A percentile compares a stretch with the other conserved stretches of the same genome.
phyloP scores from a whole-genome alignment of 495 filamentous ascomycete genomes.

The Aspergillus olivimuriae region DNA sequence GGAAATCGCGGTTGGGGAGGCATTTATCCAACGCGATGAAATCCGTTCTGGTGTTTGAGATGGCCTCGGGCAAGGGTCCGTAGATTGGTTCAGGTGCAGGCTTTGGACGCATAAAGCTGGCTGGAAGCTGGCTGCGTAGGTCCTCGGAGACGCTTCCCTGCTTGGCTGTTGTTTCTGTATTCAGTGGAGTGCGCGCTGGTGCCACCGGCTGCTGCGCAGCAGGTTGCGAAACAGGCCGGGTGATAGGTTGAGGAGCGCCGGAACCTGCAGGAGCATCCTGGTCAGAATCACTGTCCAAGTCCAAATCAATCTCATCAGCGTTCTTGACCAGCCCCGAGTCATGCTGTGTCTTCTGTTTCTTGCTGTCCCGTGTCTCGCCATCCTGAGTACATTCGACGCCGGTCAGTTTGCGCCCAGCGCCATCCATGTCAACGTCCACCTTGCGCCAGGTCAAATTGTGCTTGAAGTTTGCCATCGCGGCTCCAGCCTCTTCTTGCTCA shows the following conservation, averaged over 20 bases:
- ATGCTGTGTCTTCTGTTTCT: slow-evolving; percentile 21
- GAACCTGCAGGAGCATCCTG: slow-evolving; percentile 2
- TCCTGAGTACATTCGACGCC: slow-evolving; percentile 8
- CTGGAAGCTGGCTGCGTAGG: slow-evolving; percentile 60
- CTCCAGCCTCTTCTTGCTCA: slow-evolving; percentile 7
- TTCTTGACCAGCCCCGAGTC: slow-evolving; percentile 26
- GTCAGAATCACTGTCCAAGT: slow-evolving; percentile 45
- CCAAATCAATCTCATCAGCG: slow-evolving; percentile 47
- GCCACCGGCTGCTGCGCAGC: no score
- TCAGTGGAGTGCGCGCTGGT: no score
- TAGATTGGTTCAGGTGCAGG: slow-evolving; percentile 30
- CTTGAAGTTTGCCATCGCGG: not conserved
- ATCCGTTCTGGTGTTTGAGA: slow-evolving; percentile 67
- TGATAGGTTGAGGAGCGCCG: not conserved
- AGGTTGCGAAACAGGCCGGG: not conserved
- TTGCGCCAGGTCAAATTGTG: slow-evolving; percentile 25
- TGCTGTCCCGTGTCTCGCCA: slow-evolving; percentile 7
- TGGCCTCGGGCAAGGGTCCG: slow-evolving; percentile 40
- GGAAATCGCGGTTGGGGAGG: slow-evolving; percentile 66
- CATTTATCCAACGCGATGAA: slow-evolving; percentile 88
- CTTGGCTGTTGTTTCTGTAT: no score
- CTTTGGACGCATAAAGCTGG: slow-evolving; percentile 49
- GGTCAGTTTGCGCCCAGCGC: slow-evolving; percentile 11
- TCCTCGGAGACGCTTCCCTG: slow-evolving; percentile 51
- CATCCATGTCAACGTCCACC: slow-evolving; percentile 16